These are phyloP conservation scores for Phlyctochytrium bullatum DNA, from an alignment of 192 early-diverging fungal genomes.

Conservation along the genomic window DNA sequence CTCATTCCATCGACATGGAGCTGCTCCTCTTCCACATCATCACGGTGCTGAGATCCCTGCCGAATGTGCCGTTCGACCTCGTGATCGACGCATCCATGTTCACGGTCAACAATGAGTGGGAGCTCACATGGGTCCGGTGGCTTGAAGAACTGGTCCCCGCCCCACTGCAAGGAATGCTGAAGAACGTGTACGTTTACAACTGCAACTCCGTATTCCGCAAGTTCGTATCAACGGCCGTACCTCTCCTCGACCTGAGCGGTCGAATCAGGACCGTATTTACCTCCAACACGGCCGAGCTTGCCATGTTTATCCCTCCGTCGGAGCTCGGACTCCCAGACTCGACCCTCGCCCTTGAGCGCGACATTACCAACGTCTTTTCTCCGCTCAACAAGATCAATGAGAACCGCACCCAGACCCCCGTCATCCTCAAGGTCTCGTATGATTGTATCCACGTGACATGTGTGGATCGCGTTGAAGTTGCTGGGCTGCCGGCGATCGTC, in stretches of 20 bases:
- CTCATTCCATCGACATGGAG: slow-evolving; percentile 82
- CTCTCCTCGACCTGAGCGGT: slow-evolving; percentile 45
- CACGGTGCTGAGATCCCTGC: slow-evolving; percentile 62
- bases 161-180: slow-evolving; percentile 61
- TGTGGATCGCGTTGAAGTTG: slow-evolving; percentile 73
- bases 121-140: slow-evolving; percentile 70
- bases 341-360: slow-evolving; percentile 66
- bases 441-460: slow-evolving; percentile 80
- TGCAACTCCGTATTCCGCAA: slow-evolving; percentile 74
- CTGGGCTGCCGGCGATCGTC: slow-evolving; percentile 66
- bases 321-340: slow-evolving; percentile 74
- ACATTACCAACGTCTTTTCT: slow-evolving; percentile 44
- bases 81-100: slow-evolving; percentile 83
- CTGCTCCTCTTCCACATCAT: slow-evolving; percentile 69
- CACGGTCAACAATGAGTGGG: slow-evolving; percentile 75
- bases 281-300: slow-evolving; percentile 63
- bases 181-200: slow-evolving; percentile 75
- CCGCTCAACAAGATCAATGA: slow-evolving; percentile 56
- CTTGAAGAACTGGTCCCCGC: slow-evolving; percentile 72
- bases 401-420: slow-evolving; percentile 62
- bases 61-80: slow-evolving; percentile 70
- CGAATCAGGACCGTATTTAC: slow-evolving; percentile 70
- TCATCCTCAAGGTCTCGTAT: slow-evolving; percentile 75
- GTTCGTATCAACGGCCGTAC: slow-evolving; percentile 19
- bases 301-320: slow-evolving; percentile 67